Percentiles rank a stretch among this genome's conserved stretches.
These are phyloP conservation scores for Kwoniella dendrophila DNA, from an alignment of 768 basidiomycete genomes.

Conservation along the genomic window DNA sequence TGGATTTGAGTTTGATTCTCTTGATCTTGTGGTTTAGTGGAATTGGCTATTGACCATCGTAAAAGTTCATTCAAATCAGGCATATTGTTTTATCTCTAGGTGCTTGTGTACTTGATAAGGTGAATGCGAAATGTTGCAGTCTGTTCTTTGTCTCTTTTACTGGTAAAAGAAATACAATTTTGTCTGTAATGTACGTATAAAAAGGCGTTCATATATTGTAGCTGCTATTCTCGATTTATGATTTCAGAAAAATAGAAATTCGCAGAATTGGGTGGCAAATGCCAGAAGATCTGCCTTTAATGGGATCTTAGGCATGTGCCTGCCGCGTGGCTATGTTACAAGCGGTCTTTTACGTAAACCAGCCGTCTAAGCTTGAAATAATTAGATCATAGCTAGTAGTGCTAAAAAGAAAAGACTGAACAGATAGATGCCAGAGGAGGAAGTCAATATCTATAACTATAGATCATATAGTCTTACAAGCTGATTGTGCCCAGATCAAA, in stretches of 20 bases:
- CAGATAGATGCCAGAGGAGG: too few species aligned
- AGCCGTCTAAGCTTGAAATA: too few species aligned
- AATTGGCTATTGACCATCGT: constrained; percentile 50
- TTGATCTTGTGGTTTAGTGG: constrained; percentile 19
- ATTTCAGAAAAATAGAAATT: constrained; percentile 7
- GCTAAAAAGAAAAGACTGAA: too few species aligned
- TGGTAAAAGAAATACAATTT: too few species aligned
- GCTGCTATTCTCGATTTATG: neutral
- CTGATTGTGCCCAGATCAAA: too few species aligned
- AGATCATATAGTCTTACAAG: too few species aligned
- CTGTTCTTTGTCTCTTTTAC: too few species aligned
- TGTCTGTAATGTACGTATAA: too few species aligned
- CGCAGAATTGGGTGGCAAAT: constrained; percentile 30
- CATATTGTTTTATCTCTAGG: constrained; percentile 27
- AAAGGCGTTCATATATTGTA: too few species aligned
- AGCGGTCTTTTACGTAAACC: neutral
- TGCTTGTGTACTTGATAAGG: neutral
- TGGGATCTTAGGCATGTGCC: neutral
- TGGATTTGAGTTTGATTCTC: neutral
- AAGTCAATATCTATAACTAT: too few species aligned
- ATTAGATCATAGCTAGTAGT: too few species aligned
- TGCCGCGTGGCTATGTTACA: neutral
- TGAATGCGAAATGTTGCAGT: neutral
- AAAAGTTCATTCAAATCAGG: constrained; percentile 50
- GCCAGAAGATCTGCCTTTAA: constrained; percentile 6